phyloP scores from a whole-genome alignment of 2,329 filamentous ascomycete species.

The Aureobasidium leucospermi region DNA sequence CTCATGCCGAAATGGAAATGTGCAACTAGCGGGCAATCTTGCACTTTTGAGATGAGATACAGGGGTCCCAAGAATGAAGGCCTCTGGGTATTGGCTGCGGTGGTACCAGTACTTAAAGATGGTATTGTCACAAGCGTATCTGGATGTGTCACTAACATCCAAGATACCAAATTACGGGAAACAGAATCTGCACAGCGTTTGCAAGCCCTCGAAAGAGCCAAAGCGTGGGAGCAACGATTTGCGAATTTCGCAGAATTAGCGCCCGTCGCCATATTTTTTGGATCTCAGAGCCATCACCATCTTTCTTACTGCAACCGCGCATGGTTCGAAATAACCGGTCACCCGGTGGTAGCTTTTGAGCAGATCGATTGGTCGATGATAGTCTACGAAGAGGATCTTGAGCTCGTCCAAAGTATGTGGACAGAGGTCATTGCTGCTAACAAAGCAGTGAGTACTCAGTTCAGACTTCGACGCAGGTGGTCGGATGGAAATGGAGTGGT shows the following conservation, averaged over 20 bases:
- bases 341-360: constrained; percentile 29
- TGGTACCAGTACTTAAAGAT: constrained; percentile 17
- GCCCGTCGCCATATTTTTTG: constrained; percentile 27
- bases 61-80: not conserved
- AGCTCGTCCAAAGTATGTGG: constrained; percentile 34
- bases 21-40: constrained; percentile 14
- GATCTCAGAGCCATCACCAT: constrained; percentile 13
- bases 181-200: constrained; percentile 33
- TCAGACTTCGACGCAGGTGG: constrained; percentile 29
- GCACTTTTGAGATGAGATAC: constrained; percentile 21
- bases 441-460: constrained; percentile 35
- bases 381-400: constrained; percentile 30
- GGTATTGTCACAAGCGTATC: constrained; percentile 18
- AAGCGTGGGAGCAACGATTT: constrained; percentile 32
- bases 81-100: constrained; percentile 20
- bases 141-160: constrained; percentile 23
- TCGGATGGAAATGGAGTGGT: constrained; percentile 17
- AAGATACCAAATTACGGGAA: constrained; percentile 20
- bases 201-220: constrained; percentile 31
- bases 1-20: constrained; percentile 14
- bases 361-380: constrained; percentile 38
- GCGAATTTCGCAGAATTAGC: constrained; percentile 26
- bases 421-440: constrained; percentile 28
- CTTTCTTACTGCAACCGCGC: constrained; percentile 34
- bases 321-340: constrained; percentile 43